Evolutionary conservation across 2,329 filamentous ascomycete genomes (phyloP), one percentile per base, ranked within the genome.

Genomic region (Aureobasidium sp.): DNA sequence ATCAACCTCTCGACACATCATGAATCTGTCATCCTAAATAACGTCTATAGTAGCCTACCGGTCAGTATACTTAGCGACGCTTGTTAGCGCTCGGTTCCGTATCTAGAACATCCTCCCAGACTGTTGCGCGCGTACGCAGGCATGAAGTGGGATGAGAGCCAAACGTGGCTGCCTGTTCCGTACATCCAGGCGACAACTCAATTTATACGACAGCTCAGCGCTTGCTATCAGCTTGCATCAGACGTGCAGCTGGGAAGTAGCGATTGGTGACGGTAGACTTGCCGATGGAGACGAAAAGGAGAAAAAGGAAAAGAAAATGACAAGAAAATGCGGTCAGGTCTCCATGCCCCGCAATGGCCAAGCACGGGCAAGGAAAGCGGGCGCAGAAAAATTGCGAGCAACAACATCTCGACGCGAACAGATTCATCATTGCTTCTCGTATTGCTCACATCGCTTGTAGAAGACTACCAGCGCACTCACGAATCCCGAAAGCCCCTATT

Each of bases 381-480:
- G 52, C 39, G 52, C 52, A 44, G 37, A 55, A 55, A 55, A 42
- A 42, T 55, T 55, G 37, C 36, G 13, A 34, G 11, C 39, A 39
- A 55, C 52, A 36, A 53, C 50, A 53, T 25, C 50, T 54, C 37
- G 29, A 57, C 30, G 6, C 53, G 10, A 3, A 10, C 44, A 16
- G 34, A 49, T 3, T 11, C 57, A 50, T 29, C 57, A 59, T 59
- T 50, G 57, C 57, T 59, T 59, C 45, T 32, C 57, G 44, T 50
- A 36, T 59, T 11, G 34, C 37, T 59, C 57, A 37, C 32, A 21
- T 50, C 57, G 45, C 44, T 34, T 27, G 45, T 50, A 59, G 45
- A 59, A 25, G 36, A 41, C 57, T 59, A 36, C 45, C 57, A 25
- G 57, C 45, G 36, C 34, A 49, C 13, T 42, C 45, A 15, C 34